phyloP scores from a whole-genome alignment of 257 asterid species.

The Gentiana dahurica region DNA sequence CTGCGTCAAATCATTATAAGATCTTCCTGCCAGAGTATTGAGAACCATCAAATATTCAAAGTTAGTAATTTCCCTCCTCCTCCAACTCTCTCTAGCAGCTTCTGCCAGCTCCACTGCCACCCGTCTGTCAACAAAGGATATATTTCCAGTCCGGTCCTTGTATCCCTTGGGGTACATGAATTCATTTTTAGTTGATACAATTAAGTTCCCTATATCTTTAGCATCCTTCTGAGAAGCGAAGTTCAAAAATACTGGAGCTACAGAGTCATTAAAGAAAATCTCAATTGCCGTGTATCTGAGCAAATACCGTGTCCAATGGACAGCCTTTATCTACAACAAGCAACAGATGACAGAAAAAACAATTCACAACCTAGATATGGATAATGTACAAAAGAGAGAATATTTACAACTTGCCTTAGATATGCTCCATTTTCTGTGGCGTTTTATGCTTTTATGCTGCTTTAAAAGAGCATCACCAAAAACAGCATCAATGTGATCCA shows the following conservation, averaged over 20 bases:
- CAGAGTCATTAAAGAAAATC: slow-evolving; percentile 69
- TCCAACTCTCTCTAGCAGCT: slow-evolving; percentile 89
- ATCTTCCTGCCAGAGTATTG: slow-evolving; percentile 91
- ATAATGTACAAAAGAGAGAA: not conserved
- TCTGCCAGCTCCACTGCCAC: slow-evolving; percentile 92
- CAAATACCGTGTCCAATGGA: slow-evolving; percentile 90
- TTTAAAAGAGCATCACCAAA: slow-evolving; percentile 33
- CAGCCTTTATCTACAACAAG: slow-evolving; percentile 71
- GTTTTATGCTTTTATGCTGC: slow-evolving; percentile 52
- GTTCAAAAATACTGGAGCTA: slow-evolving; percentile 77
- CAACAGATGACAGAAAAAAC: slow-evolving; percentile 13
- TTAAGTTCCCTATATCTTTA: slow-evolving; percentile 71
- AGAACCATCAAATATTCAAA: slow-evolving; percentile 93
- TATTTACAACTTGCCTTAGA: slow-evolving; percentile 40
- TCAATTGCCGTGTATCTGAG: slow-evolving; percentile 91
- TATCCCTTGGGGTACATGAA: slow-evolving; percentile 57
- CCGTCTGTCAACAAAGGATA: slow-evolving; percentile 89
- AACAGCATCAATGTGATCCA: slow-evolving; percentile 28
- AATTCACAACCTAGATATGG: slow-evolving; percentile 5
- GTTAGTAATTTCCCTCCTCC: slow-evolving; percentile 96
- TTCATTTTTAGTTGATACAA: slow-evolving; percentile 75
- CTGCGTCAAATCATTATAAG: slow-evolving; percentile 93
- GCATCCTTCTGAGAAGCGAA: slow-evolving; percentile 80
- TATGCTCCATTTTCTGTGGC: slow-evolving; percentile 80
- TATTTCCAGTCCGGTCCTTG: slow-evolving; percentile 61